Conservation (phyloP, 2,329 filamentous ascomycete genomes). For the Pseudocercospora pini-densiflorae region DNA sequence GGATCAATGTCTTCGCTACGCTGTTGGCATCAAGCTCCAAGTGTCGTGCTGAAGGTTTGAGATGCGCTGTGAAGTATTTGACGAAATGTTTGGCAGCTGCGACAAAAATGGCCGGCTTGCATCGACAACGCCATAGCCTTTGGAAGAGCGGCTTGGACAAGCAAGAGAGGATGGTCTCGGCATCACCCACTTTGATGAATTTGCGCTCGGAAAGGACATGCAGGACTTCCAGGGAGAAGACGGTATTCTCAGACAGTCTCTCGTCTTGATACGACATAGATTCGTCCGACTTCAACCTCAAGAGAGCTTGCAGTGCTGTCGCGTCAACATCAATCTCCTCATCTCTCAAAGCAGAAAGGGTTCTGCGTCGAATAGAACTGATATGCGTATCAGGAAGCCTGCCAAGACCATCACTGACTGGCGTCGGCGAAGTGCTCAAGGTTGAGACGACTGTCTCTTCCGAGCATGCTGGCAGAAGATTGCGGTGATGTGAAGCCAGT, state of each 20-base stretch:
- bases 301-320: neutral
- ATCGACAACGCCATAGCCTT: constrained; percentile 4
- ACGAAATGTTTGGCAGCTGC: constrained; percentile 5
- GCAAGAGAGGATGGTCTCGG: neutral
- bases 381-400: neutral
- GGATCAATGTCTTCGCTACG: neutral
- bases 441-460: constrained; percentile 7
- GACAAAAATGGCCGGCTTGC: neutral
- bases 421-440: neutral
- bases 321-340: constrained; percentile 9
- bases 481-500: constrained; percentile 16
- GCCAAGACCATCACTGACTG: neutral
- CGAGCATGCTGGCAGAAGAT: constrained; percentile 28
- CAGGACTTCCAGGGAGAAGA: constrained; percentile 15
- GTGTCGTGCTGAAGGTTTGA: neutral
- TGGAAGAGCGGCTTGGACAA: constrained; percentile 13
- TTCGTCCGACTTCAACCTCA: constrained; percentile 7
- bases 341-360: neutral
- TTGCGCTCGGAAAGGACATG: constrained; percentile 1
- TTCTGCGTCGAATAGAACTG: neutral
- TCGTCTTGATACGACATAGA: neutral
- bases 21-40: neutral
- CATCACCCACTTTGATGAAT: neutral
- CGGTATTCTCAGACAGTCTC: constrained; percentile 9
- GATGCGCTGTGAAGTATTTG: constrained; percentile 4